A percentile compares a stretch with the other conserved stretches of the same genome.
Conservation (phyloP, 2,329 filamentous ascomycete genomes). For the Colletotrichum sp. region DNA sequence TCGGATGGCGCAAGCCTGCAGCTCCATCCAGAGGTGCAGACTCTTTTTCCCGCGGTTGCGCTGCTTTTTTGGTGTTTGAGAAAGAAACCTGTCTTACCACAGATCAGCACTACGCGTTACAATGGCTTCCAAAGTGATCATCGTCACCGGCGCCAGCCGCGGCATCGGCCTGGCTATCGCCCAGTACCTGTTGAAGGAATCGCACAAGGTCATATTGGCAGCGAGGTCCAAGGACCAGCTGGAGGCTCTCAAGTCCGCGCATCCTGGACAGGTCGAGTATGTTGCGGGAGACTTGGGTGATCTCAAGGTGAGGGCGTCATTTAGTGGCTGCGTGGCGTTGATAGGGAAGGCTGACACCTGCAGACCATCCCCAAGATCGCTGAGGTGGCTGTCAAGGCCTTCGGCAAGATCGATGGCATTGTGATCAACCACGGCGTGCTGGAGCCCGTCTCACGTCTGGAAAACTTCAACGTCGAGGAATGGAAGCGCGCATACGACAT, state of each 20-base stretch:
- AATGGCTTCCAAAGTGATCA: slow-evolving; percentile 68
- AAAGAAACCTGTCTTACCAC: background rate
- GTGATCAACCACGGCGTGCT: slow-evolving; percentile 89
- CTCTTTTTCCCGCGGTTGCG: background rate
- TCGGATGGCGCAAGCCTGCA: background rate
- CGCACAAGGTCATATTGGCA: slow-evolving; percentile 65
- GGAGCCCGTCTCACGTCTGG: slow-evolving; percentile 75
- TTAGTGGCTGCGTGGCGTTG: background rate
- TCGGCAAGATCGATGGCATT: slow-evolving; percentile 78
- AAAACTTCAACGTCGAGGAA: slow-evolving; percentile 68
- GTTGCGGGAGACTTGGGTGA: slow-evolving; percentile 61
- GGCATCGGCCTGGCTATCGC: slow-evolving; percentile 66
- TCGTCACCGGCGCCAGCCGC: slow-evolving; percentile 71
- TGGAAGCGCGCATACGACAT: slow-evolving; percentile 81
- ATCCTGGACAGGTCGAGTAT: slow-evolving; percentile 59
- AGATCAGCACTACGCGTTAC: slow-evolving; percentile 2
- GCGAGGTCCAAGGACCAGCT: slow-evolving; percentile 58
- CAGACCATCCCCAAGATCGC: slow-evolving; percentile 67
- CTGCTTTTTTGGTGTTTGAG: background rate
- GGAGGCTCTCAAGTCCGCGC: slow-evolving; percentile 54
- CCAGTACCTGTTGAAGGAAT: slow-evolving; percentile 53
- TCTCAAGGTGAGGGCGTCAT: slow-evolving; percentile 44
- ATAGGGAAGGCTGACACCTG: background rate
- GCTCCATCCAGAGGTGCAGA: background rate
- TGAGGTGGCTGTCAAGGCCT: slow-evolving; percentile 68